Evolutionary conservation across 2,329 filamentous ascomycete species (phyloP).

Genomic region (Ophiocordyceps unilateralis): DNA sequence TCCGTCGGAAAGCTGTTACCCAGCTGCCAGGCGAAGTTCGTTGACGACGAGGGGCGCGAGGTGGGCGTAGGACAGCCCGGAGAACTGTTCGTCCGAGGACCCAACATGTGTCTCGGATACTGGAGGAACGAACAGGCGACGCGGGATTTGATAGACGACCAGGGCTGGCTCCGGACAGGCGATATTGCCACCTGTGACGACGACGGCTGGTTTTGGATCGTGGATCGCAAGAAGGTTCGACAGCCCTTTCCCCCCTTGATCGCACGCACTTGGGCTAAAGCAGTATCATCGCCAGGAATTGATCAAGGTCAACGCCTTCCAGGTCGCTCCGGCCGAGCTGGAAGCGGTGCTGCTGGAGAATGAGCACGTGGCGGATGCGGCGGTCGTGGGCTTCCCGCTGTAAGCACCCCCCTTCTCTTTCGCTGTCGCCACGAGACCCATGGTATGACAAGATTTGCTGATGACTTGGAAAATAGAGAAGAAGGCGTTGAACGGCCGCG

Average conservation of each 20-base stretch:
- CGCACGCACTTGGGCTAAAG: not conserved
- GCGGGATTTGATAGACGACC: constrained; percentile 32
- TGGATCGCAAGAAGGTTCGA: constrained; percentile 53
- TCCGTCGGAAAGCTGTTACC: not conserved
- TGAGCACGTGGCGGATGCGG: constrained; percentile 33
- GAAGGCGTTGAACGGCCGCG: constrained; percentile 30
- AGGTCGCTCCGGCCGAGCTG: constrained; percentile 50
- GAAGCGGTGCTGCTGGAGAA: constrained; percentile 27
- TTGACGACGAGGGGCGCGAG: constrained; percentile 22
- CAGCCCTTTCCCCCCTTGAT: not conserved
- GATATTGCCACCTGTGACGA: constrained; percentile 56
- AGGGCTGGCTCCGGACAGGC: constrained; percentile 60
- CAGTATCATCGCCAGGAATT: constrained; percentile 27
- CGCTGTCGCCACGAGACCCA: not conserved
- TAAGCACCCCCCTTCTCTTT: not conserved
- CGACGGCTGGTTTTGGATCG: constrained; percentile 55
- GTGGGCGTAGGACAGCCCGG: constrained; percentile 26
- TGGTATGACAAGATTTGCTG: not conserved
- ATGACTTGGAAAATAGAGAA: constrained; percentile 4
- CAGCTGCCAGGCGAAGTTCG: constrained; percentile 17
- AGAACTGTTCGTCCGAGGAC: constrained; percentile 52
- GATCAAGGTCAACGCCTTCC: constrained; percentile 39
- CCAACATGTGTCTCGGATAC: constrained; percentile 57
- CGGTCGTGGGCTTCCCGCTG: constrained; percentile 38
- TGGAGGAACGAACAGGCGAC: constrained; percentile 52